Evolutionary conservation across 2,329 filamentous ascomycete species (phyloP), one percentile per base, ranked within the genome.

Genomic region (Fusarium chaquense): DNA sequence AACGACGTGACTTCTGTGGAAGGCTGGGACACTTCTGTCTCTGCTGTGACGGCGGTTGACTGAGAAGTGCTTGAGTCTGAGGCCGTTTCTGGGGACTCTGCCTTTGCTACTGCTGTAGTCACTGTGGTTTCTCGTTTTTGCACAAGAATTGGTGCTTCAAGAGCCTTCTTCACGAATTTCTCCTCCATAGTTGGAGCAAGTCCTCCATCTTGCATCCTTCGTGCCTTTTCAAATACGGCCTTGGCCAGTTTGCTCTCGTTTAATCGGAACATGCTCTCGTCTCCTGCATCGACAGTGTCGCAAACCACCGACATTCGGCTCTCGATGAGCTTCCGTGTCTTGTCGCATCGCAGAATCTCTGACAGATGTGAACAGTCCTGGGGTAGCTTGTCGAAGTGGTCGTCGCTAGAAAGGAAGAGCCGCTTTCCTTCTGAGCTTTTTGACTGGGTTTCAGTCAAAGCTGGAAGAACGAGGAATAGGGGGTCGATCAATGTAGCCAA

Each of bases 121-220:
- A 71, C 60, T 5, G 58, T 61, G 41, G 70, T 69, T 58, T 89
- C 86, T 46, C 88, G 85, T 74, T 86, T 90, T 41, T 94, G 84
- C 33, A 88, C 88, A 72, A 93, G 82, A 44, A 97, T 83, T 0
- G 96, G 95, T 6, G 90, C 87, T 72, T 96, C 92, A 7, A 99
- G 83, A 3, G 87, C 87, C 74, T 91, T 91, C 53, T 85, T 87
- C 11, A 99, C 89, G 72, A 97, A 97, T 43, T 88, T 90, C 47
- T 96, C 92, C 76, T 98, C 95, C 85, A 99, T 87, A 72, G 91
- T 97, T 9, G 83, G 81, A 3, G 96, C 94, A 12, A 98, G 81
- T 0, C 89, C 88, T 1, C 81, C 82, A 6, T 82, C 79, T n/a
- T 85, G 84, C 85, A 97, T 91, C 7, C 84, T 84, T 65, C 85